phyloP scores from a whole-genome alignment of 2,329 filamentous ascomycete species.

The Leptographium procerum region DNA sequence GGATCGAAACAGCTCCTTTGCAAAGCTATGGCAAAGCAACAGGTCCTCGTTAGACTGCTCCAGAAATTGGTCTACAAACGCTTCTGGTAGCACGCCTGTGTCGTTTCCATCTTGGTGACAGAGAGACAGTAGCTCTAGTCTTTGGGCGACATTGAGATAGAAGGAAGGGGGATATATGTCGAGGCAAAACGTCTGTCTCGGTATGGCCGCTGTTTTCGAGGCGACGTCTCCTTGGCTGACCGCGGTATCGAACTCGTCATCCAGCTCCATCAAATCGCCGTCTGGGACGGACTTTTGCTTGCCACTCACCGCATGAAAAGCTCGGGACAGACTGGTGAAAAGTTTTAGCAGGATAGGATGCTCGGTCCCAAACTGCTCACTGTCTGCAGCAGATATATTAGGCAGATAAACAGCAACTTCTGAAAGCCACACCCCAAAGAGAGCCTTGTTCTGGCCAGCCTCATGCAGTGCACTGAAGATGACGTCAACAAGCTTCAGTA shows the following conservation, averaged over 20 bases:
- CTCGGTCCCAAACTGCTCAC: constrained; percentile 27
- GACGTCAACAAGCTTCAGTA: constrained; percentile 30
- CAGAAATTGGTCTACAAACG: constrained; percentile 39
- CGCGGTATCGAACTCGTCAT: constrained; percentile 52
- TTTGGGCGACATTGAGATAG: constrained; percentile 32
- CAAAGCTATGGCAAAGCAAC: constrained; percentile 35
- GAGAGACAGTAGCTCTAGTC: constrained; percentile 32
- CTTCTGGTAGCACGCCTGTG: constrained; percentile 36
- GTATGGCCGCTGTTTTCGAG: constrained; percentile 27
- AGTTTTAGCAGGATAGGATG: constrained; percentile 30
- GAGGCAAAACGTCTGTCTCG: constrained; percentile 33
- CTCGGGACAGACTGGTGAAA: constrained; percentile 27
- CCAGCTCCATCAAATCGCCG: constrained; percentile 53
- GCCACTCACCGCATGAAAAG: constrained; percentile 19
- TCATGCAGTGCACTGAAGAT: constrained; percentile 28
- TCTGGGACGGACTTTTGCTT: constrained; percentile 24
- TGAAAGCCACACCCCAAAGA: constrained; percentile 35
- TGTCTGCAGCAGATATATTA: constrained; percentile 23
- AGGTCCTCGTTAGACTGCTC: constrained; percentile 40
- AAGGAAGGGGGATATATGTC: constrained; percentile 33
- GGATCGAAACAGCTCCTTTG: constrained; percentile 41
- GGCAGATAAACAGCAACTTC: constrained; percentile 36
- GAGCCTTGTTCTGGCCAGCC: constrained; percentile 32
- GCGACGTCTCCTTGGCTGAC: constrained; percentile 32
- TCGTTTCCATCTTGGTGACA: constrained; percentile 32